These are phyloP conservation scores for Penicillium angulare DNA, from an alignment of 495 filamentous ascomycete genomes.

Conservation along the genomic window DNA sequence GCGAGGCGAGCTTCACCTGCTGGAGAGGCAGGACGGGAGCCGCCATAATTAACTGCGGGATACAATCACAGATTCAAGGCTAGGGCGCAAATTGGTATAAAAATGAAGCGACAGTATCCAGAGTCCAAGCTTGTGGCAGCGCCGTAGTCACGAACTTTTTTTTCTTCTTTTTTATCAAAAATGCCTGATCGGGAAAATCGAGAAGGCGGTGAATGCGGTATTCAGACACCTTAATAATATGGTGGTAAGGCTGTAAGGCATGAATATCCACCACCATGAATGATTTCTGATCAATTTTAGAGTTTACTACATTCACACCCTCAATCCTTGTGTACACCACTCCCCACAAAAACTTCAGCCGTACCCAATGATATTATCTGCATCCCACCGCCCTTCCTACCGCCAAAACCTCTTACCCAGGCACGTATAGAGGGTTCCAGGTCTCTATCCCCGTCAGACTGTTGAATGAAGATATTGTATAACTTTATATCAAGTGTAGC, in stretches of 20 bases:
- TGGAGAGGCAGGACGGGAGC: slow-evolving; percentile 79
- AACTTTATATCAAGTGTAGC: too few relatives aligned
- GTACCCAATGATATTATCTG: too few relatives aligned
- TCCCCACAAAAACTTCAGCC: too few relatives aligned
- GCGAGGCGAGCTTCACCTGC: slow-evolving; percentile 73
- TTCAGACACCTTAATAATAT: slow-evolving; percentile 2
- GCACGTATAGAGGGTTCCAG: too few relatives aligned
- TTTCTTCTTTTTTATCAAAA: slow-evolving; percentile 34
- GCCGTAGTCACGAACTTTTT: slow-evolving; percentile 12
- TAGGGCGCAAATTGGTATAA: neutral
- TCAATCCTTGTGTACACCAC: too few relatives aligned
- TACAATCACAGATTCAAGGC: neutral
- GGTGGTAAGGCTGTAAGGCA: neutral
- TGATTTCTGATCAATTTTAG: neutral
- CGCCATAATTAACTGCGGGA: slow-evolving; percentile 61
- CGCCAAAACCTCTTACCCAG: too few relatives aligned
- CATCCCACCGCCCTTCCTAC: too few relatives aligned
- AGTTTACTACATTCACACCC: too few relatives aligned
- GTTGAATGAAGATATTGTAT: too few relatives aligned
- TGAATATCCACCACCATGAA: neutral
- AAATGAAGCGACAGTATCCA: neutral
- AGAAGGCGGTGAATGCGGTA: slow-evolving; percentile 13
- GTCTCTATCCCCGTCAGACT: too few relatives aligned
- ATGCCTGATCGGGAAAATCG: slow-evolving; percentile 26
- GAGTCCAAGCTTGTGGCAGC: neutral